Base-by-base conservation (phyloP, 331 rosid genomes). In the Phaseolus coccineus region DNA sequence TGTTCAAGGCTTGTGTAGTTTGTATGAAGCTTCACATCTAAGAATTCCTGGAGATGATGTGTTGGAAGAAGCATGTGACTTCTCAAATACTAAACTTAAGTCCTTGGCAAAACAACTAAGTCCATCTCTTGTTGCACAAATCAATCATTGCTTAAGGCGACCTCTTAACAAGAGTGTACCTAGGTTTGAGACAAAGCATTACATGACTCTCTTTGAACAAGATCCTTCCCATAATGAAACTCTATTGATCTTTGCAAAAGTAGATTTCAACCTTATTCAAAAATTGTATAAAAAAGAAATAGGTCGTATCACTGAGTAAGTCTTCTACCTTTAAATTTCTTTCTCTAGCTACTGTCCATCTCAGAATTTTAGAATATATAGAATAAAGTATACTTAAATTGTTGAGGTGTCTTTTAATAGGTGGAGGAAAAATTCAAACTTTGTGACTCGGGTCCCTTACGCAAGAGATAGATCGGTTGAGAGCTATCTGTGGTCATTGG, bases 401-500 rank as follows among this genome's bases (percentile, higher is more conserved):
- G 1, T 66, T 22, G 13, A 22, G 13, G n/a, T 19, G 68, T 25
- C 6, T 30, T n/a, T 58, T 40, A 11, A 2, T 56, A 84, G 90
- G 81, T 85, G 93, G 89, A 81, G 87, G 86, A 84, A 82, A 31
- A 73, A 84, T 2, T 73, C 73, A 22, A 63, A 85, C 1, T 68
- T 77, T 5, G 2, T 27, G 35, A 66, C 8, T 2, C 80, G 57
- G 16, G 77, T 87, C 0, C 83, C 91, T 56, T 87, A 70, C 30
- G 80, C 74, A 11, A 87, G 89, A 84, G 87, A 90, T 8, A 80
- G 90, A 25, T 27, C 75, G 2, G 87, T 84, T 4, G 89, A 84
- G 64, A 1, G 24, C 25, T 90, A 80, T 76, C 39, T 84, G 28
- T 86, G 82, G 86, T 3, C 11, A 0, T 35, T 86, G 19, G 78